phyloP scores from a whole-genome alignment of 306 rosid species.

The Medicago arabica region DNA sequence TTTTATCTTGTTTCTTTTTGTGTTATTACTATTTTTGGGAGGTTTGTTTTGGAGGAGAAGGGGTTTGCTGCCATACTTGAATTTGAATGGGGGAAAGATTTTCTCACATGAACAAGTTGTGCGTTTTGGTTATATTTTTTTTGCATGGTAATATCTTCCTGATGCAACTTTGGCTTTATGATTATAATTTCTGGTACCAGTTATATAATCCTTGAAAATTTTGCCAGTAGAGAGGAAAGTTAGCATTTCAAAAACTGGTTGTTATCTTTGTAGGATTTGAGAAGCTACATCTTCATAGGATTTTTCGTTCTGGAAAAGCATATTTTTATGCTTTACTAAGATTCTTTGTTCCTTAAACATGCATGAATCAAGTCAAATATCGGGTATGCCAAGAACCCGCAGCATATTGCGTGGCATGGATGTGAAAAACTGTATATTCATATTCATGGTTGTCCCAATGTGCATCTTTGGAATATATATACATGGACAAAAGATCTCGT shows the following conservation, averaged over 20 bases:
- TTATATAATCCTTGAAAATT: background rate
- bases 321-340: conserved; percentile 16
- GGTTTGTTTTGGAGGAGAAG: conserved; percentile 27
- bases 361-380: conserved; percentile 74
- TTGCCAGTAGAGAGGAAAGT: background rate
- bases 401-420: conserved; percentile 82
- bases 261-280: conserved; percentile 19
- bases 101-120: conserved; percentile 30
- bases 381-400: conserved; percentile 86
- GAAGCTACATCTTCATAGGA: conserved; percentile 6
- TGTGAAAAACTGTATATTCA: conserved; percentile 71
- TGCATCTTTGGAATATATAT: conserved; percentile 69
- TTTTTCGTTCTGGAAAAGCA: background rate
- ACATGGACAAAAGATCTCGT: conserved; percentile 95
- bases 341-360: conserved; percentile 34
- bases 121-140: background rate
- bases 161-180: conserved; percentile 25
- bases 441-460: conserved; percentile 69
- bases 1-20: conserved; percentile 18
- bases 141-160: background rate
- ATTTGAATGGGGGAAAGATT: conserved; percentile 21
- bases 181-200: conserved; percentile 6
- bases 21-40: conserved; percentile 2
- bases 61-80: conserved; percentile 37
- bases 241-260: conserved; percentile 5